These are phyloP conservation scores for Ceratobasidium sp. DNA, from an alignment of 1,284 basidiomycete species.

Conservation along the genomic window DNA sequence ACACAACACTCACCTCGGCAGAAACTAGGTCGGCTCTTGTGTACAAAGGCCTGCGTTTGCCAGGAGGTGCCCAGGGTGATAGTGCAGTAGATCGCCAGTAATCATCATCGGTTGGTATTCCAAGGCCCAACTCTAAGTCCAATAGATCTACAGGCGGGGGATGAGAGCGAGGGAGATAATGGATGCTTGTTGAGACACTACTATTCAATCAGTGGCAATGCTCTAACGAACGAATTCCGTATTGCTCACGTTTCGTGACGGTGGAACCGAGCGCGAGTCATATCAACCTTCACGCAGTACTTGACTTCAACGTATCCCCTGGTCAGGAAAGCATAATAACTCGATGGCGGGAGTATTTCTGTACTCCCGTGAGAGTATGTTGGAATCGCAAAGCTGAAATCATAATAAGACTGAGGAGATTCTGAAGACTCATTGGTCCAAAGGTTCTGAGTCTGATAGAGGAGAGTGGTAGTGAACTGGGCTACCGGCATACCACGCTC, in stretches of 20 bases:
- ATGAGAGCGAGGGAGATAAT: constrained; percentile 36
- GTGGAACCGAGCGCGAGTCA: constrained; percentile 39
- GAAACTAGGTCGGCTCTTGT: constrained; percentile 5
- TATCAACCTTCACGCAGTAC: constrained; percentile 32
- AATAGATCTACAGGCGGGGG: constrained; percentile 10
- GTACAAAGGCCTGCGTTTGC: constrained; percentile 5
- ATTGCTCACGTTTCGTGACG: constrained; percentile 36
- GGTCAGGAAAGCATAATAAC: constrained; percentile 31
- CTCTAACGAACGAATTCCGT: too few species aligned
- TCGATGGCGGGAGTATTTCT: constrained; percentile 28
- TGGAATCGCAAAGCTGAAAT: constrained; percentile 33
- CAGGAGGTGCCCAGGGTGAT: neutral
- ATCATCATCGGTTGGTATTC: neutral
- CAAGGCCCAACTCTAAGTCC: neutral
- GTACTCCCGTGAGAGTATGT: constrained; percentile 37
- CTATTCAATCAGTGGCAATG: neutral
- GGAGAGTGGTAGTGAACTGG: constrained; percentile 9
- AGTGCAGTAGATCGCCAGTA: constrained; percentile 13
- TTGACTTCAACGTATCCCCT: constrained; percentile 41
- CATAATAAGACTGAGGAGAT: constrained; percentile 15
- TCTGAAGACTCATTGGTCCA: constrained; percentile 24
- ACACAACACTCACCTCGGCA: constrained; percentile 10
- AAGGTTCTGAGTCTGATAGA: constrained; percentile 7
- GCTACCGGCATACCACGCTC: constrained; percentile 40
- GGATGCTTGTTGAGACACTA: constrained; percentile 19